Evolutionary conservation across 129 eudicot species (phyloP), one percentile per base, ranked within the genome.

Genomic region (Artemisia argyi): DNA sequence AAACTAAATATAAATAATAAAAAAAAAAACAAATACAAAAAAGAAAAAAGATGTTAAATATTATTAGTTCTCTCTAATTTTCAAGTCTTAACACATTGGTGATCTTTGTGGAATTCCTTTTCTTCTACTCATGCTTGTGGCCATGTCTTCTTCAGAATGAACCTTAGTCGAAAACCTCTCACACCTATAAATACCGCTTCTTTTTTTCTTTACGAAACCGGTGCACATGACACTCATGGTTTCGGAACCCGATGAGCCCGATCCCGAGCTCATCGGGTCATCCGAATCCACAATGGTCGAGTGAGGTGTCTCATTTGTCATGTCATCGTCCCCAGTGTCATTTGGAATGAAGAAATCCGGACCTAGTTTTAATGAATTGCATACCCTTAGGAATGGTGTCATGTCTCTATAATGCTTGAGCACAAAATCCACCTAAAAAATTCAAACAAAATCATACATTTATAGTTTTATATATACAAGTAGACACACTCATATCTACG

Each of bases 51-150:
- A 39, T 19, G 30, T 39, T 66, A 63, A 70, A 6, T 71, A 78
- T 54, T 78, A 78, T 71, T 62, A 52, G 20, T 53, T 70, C 15
- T 62, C 69, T 68, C 48, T 66, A 10, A 53, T 77, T n/a, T 22
- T 39, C 46, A 39, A 39, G 46, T 39, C 73, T 84, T 17, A 94
- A 78, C 97, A 94, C 84, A 94, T 73, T 16, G 98, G 98, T 78
- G 98, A 94, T 76, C 98, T 90, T 68, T 90, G 98, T 10, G 98
- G 98, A 66, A 90, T 78, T 57, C 98, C 88, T 80, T 94, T 94
- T 79, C 98, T 94, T 84, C 98, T 85, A 81, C 88, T 94, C 83
- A 85, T 83, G 84, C 83, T 85, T 62, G 89, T 79, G 17, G 96
- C 96, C 90, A 90, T 90, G 71, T 88, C 97, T 18, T 94, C 98